Base-by-base conservation (phyloP, 2,329 filamentous ascomycete genomes). In the Pseudonectria buxi region DNA sequence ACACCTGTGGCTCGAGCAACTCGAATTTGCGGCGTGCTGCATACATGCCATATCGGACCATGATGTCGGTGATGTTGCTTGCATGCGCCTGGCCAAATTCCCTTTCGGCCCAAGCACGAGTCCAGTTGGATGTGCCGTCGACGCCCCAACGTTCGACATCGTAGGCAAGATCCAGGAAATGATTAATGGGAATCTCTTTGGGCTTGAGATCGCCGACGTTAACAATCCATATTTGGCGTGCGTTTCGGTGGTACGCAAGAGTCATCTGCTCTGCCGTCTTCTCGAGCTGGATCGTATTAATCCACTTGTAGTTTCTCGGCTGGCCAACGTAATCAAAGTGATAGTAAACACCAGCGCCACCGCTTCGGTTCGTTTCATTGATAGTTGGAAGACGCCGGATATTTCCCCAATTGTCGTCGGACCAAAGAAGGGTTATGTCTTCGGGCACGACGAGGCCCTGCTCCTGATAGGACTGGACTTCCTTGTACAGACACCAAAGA, bases 401-500 rank as follows among this genome's bases (percentile, higher is more conserved):
- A 37, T 75, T 75, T 1, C 77, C 76, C 55, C 68, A 78, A 47
- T 81, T 82, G 44, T 82, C 78, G 38, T 82, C 78, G 0, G 75
- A 67, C 61, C 76, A 82, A 0, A 82, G 63, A 4, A 82, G 59
- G 0, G 74, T 81, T 16, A 82, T 68, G 41, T 79, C 71, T 10
- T 81, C 76, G 0, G 77, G 74, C 0, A 81, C 73, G 2, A 67
- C 56, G 41, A 82, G 68, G 1, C 78, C 77, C 3, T 67, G 64
- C 39, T 81, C 74, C 32, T 76, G 81, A 40, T 81, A 79, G 12
- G 69, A 71, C 41, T 77, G 73, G 0, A 82, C 76, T 38, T 83
- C 78, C 43, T 81, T 82, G 57, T 82, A 83, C 25, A 83, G 54
- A 18, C 76, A 78, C 71, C 77, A 75, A 42, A 81, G 64, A 47